A percentile compares a stretch with the other conserved stretches of the same genome.
These are phyloP conservation scores for Trichoderma endophyticum DNA, from an alignment of 2,329 filamentous ascomycete genomes.

Conservation along the genomic window DNA sequence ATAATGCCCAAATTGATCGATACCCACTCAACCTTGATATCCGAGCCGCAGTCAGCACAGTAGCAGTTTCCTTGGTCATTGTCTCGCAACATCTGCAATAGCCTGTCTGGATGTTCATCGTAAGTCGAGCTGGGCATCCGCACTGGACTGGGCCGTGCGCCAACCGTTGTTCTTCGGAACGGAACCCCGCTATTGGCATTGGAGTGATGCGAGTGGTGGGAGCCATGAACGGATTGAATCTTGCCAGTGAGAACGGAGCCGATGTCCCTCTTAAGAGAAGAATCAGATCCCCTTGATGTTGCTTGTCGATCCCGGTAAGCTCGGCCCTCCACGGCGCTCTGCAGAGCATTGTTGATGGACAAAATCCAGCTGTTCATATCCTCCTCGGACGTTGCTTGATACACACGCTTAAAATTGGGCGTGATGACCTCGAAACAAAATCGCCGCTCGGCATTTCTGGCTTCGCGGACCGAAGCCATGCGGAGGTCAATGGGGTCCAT, in stretches of 20 bases:
- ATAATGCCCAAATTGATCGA: constrained; percentile 97
- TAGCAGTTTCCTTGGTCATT: constrained; percentile 88
- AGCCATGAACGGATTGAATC: constrained; percentile 65
- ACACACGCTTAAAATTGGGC: constrained; percentile 90
- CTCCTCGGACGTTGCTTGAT: constrained; percentile 95
- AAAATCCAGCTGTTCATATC: constrained; percentile 97
- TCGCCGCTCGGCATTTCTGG: constrained; percentile 85
- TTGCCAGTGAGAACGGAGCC: constrained; percentile 92
- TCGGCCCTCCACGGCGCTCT: constrained; percentile 88
- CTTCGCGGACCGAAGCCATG: constrained; percentile 94
- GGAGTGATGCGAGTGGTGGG: constrained; percentile 48
- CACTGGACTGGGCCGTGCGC: constrained; percentile 72
- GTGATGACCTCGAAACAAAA: constrained; percentile 99
- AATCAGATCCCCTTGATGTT: constrained; percentile 39
- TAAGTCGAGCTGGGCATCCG: constrained; percentile 67
- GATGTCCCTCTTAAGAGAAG: constrained; percentile 75
- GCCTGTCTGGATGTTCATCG: constrained; percentile 79
- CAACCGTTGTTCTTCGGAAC: constrained; percentile 83
- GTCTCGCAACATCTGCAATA: constrained; percentile 83
- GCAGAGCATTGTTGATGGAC: constrained; percentile 94
- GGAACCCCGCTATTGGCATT: constrained; percentile 55
- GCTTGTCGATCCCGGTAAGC: constrained; percentile 55
- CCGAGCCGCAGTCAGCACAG: constrained; percentile 92
- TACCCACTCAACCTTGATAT: constrained; percentile 95
- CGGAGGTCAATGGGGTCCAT: constrained; percentile 97